A percentile compares a stretch with the other conserved stretches of the same genome.
Evolutionary conservation across 192 early-diverging fungal species (phyloP).

Genomic region (Umbelopsis sp.): DNA sequence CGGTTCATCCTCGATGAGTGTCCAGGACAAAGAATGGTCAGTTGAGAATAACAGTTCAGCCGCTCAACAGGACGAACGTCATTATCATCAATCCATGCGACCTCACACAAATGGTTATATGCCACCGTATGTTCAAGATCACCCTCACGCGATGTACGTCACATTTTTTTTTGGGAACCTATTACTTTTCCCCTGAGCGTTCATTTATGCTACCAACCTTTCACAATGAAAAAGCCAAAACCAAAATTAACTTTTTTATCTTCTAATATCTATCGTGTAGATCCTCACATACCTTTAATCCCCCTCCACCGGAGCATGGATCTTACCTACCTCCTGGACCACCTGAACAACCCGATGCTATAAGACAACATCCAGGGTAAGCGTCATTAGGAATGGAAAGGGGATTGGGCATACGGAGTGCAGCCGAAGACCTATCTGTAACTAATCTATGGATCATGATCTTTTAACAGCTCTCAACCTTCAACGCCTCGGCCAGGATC

Average conservation of each 20-base stretch:
- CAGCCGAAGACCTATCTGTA: too few species aligned
- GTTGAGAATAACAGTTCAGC: slow-evolving; percentile 5
- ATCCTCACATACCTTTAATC: slow-evolving; percentile 4
- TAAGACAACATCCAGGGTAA: slow-evolving; percentile 8
- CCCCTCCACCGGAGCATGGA: neutral
- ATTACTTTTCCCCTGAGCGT: neutral
- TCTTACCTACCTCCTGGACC: neutral
- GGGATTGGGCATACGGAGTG: too few species aligned
- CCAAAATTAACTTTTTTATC: too few species aligned
- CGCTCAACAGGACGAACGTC: slow-evolving; percentile 14
- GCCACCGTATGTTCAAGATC: slow-evolving; percentile 5
- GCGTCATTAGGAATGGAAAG: too few species aligned
- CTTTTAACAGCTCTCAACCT: neutral
- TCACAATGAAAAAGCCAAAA: too few species aligned
- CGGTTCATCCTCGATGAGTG: slow-evolving; percentile 16
- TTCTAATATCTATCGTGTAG: neutral
- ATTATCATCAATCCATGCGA: slow-evolving; percentile 9
- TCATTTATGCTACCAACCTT: neutral
- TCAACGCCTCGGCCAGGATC: slow-evolving; percentile 9
- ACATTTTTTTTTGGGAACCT: neutral
- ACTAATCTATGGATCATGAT: too few species aligned
- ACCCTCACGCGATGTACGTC: slow-evolving; percentile 17
- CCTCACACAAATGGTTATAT: neutral
- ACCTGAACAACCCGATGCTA: neutral
- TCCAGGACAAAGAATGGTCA: slow-evolving; percentile 18